Evolutionary conservation across 1,284 basidiomycete species (phyloP).

Genomic region (Tranzscheliella williamsii): DNA sequence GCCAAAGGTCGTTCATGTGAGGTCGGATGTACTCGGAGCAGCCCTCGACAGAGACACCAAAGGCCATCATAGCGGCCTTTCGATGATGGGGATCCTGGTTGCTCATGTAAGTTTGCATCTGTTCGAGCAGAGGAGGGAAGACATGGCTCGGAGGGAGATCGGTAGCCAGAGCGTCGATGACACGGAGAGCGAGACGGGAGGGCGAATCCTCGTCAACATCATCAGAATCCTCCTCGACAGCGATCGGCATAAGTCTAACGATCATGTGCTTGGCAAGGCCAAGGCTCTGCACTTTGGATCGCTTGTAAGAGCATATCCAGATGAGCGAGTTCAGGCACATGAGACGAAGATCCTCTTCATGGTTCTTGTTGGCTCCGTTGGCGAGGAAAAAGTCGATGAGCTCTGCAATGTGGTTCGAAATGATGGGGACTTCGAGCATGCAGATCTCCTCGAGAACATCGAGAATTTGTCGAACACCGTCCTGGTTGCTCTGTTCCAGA

Average conservation of each 20-base stretch:
- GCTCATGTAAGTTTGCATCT: slow-evolving; percentile 62
- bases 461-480: slow-evolving; percentile 83
- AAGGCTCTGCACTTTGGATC: slow-evolving; percentile 87
- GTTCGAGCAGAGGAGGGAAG: slow-evolving; percentile 83
- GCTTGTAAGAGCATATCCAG: slow-evolving; percentile 92
- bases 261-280: slow-evolving; percentile 85
- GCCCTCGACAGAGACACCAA: slow-evolving; percentile 94
- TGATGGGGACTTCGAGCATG: slow-evolving; percentile 85
- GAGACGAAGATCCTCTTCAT: slow-evolving; percentile 81
- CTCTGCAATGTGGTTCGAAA: slow-evolving; percentile 84
- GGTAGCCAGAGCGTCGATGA: slow-evolving; percentile 91
- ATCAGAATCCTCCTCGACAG: slow-evolving; percentile 83
- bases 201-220: slow-evolving; percentile 87
- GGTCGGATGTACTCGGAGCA: slow-evolving; percentile 98
- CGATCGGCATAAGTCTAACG: slow-evolving; percentile 88
- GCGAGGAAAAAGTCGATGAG: slow-evolving; percentile 86
- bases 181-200: slow-evolving; percentile 88
- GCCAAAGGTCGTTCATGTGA: slow-evolving; percentile 90
- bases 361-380: slow-evolving; percentile 78
- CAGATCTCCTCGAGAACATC: slow-evolving; percentile 95
- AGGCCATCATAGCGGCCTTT: slow-evolving; percentile 91
- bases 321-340: slow-evolving; percentile 91
- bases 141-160: slow-evolving; percentile 93
- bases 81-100: slow-evolving; percentile 67
- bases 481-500: slow-evolving; percentile 80